Evolutionary conservation across 345 rosid species (phyloP).

Genomic region (Anastatica hierochuntica): DNA sequence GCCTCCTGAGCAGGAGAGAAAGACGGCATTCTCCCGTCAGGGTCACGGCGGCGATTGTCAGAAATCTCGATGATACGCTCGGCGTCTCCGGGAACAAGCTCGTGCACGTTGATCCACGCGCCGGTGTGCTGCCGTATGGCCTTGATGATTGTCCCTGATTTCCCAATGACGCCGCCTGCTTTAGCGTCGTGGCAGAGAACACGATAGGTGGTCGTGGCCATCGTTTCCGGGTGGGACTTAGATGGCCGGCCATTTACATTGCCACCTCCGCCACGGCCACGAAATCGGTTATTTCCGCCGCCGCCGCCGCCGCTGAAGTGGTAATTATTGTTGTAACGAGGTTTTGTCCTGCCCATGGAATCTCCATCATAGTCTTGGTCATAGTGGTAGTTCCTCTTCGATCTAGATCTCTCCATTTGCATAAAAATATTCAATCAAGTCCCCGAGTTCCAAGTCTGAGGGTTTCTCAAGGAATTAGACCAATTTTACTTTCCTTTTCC

Average conservation of each 20-base stretch:
- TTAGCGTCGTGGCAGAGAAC: conserved; percentile 85
- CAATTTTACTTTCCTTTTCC: too few species aligned
- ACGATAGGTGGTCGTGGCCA: conserved; percentile 84
- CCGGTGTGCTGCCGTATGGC: conserved; percentile 88
- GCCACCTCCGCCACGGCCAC: conserved; percentile 15
- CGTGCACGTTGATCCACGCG: conserved; percentile 97
- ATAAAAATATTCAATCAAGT: background rate
- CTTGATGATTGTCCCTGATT: conserved; percentile 90
- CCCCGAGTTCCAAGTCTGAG: too few species aligned
- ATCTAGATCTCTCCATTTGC: conserved; percentile 92
- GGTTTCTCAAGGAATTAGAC: too few species aligned
- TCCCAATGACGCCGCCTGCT: conserved; percentile 98
- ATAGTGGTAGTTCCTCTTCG: conserved; percentile 82
- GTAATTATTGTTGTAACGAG: conserved; percentile 45
- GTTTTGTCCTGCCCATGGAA: conserved; percentile 46
- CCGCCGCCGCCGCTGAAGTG: conserved; percentile 42
- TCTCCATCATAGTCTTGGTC: conserved; percentile 88
- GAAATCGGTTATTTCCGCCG: conserved; percentile 26
- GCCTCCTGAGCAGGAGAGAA: conserved; percentile 99
- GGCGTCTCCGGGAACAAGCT: conserved; percentile 75
- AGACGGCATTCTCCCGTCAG: conserved; percentile 84
- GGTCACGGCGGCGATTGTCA: conserved; percentile 86
- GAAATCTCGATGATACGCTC: conserved; percentile 97
- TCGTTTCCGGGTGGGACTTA: conserved; percentile 41
- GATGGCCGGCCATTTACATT: conserved; percentile 25